Evolutionary conservation across 495 filamentous ascomycete genomes (phyloP), one percentile per base, ranked within the genome.

Genomic region (Tuber aestivum): DNA sequence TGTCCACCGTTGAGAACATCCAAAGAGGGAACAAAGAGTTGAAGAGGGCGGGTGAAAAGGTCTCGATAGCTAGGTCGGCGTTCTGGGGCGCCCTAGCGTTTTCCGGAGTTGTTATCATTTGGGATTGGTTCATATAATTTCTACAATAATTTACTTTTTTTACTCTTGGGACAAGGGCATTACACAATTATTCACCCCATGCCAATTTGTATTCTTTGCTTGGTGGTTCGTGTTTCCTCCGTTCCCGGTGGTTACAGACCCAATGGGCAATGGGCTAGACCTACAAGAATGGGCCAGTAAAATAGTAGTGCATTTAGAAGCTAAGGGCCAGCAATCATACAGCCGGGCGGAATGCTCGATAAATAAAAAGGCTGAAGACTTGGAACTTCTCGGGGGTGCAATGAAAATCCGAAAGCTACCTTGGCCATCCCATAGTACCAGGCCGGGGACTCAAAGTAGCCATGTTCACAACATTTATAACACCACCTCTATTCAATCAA

Each of bases 11-110:
- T 41, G 92, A 94, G 83, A 97, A 97, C 81, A 88, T 99, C 56
- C 92, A 92, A 3, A 89, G 90, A 45, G 95, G 95, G 14, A 99
- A 98, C 83, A 92, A 91, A 83, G 91, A 98, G 85, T 86, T 99
- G 61, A 97, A 95, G 84, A 90, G 91, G 81, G 95, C 94, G 56
- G 89, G 89, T 9, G 90, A 94, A 85, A 87, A 91, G 78, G 87
- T 88, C 76, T 97, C 94, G 86, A 91, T 93, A 50, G 95, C 95
- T 40, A 90, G 91, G 80, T 92, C 91, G 78, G 91, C 97, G 41
- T 99, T 98, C 82, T 97, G 91, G 85, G 92, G 91, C 20, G 94
- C 93, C 10, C 90, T 91, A 41, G 92, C 90, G 0, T 86, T 98
- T 75, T 97, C 94, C 83, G 85, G 89, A 4, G 91, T 91, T 80